A percentile compares a stretch with the other conserved stretches of the same genome.
These are phyloP conservation scores for Pseudocercospora cruenta DNA, from an alignment of 2,329 filamentous ascomycete genomes.

Conservation along the genomic window DNA sequence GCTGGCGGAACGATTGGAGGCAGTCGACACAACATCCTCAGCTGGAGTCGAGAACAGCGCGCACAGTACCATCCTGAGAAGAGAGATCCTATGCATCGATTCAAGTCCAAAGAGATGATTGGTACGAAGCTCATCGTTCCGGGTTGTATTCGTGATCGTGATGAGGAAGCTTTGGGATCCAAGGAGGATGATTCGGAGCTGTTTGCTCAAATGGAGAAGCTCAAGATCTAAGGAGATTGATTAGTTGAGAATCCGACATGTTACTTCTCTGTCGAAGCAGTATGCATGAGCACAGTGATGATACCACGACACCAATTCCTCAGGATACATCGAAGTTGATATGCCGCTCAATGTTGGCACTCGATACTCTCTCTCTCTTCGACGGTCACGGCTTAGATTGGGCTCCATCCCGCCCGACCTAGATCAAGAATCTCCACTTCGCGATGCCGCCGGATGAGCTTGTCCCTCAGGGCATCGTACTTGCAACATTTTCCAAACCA, in stretches of 20 bases:
- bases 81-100: conserved; percentile 2
- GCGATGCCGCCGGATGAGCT: too few species aligned
- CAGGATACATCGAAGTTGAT: too few species aligned
- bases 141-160: not conserved
- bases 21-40: conserved; percentile 19
- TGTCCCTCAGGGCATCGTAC: too few species aligned
- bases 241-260: too few species aligned
- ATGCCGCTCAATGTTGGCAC: too few species aligned
- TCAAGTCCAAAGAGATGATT: not conserved
- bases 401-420: too few species aligned
- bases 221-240: not conserved
- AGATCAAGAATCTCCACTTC: too few species aligned
- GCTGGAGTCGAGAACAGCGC: conserved; percentile 18
- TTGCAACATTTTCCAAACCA: too few species aligned
- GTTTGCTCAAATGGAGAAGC: not conserved
- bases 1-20: conserved; percentile 17
- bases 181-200: not conserved
- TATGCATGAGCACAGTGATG: not conserved
- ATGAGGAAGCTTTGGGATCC: not conserved
- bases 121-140: not conserved
- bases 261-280: too few species aligned
- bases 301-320: too few species aligned
- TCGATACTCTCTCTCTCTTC: too few species aligned
- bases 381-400: too few species aligned
- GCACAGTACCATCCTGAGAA: conserved; percentile 9